A percentile compares a stretch with the other conserved stretches of the same genome.
Evolutionary conservation across 352 stramenopile genomes (phyloP).

Genomic region (Pythium aristosporum): DNA sequence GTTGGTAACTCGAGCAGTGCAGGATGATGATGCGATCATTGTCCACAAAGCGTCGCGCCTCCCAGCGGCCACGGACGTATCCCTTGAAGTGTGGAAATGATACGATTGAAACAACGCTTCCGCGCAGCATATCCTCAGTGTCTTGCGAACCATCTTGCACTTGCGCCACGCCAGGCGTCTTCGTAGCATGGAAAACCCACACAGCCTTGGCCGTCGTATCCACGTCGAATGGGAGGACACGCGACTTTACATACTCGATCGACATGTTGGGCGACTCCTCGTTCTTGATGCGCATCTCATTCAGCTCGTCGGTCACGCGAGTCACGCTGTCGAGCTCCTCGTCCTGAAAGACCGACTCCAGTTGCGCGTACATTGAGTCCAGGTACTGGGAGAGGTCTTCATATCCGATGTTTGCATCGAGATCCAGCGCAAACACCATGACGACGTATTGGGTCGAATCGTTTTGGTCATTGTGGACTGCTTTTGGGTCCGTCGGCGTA

Average conservation of each 20-base stretch:
- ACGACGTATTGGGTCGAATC: not conserved
- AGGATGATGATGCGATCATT: constrained; percentile 7
- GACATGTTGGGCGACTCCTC: not conserved
- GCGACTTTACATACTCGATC: constrained; percentile 6
- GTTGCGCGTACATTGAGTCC: constrained; percentile 8
- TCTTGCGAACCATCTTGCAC: not conserved
- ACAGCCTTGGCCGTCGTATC: not conserved
- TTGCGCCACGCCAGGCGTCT: not conserved
- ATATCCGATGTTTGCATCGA: no score
- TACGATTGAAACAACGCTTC: not conserved
- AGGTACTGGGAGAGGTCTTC: not conserved
- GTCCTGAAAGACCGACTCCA: constrained; percentile 1
- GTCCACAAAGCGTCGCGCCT: constrained; percentile 2
- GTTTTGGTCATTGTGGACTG: not conserved
- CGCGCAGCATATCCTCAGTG: not conserved
- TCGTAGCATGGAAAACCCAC: not conserved
- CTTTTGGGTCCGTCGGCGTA: no score
- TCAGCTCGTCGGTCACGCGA: not conserved
- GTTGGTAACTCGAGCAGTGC: not conserved
- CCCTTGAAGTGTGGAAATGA: not conserved
- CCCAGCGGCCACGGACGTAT: not conserved
- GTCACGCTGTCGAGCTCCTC: no score
- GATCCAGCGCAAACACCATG: no score
- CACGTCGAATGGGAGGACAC: constrained; percentile 9
- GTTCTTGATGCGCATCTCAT: not conserved